Conservation (phyloP, 352 stramenopile genomes). For the Phytopythium delawarense region DNA sequence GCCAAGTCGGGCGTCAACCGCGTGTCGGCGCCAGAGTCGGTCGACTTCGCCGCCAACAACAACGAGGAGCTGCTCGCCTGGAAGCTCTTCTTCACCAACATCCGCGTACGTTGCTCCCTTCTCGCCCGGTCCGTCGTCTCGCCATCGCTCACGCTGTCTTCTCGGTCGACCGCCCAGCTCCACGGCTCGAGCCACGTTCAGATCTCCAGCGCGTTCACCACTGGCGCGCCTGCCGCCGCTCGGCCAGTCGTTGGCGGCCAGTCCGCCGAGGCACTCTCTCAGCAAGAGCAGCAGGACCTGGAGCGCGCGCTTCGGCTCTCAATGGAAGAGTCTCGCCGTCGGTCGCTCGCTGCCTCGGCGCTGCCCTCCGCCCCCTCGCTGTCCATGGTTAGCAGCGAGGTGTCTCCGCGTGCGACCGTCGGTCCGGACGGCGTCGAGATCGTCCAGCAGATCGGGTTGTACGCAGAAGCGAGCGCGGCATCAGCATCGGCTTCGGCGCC, state of each 20-base stretch:
- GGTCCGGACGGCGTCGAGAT: constrained; percentile 76
- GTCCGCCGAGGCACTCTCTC: constrained; percentile 14
- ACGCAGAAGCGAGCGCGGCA: constrained; percentile 8
- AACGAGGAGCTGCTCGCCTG: constrained; percentile 58
- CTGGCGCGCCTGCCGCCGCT: not conserved
- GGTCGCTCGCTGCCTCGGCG: constrained; percentile 5
- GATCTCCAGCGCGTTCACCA: constrained; percentile 7
- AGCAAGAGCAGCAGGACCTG: constrained; percentile 56
- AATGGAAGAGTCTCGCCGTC: constrained; percentile 41
- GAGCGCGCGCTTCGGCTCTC: constrained; percentile 56
- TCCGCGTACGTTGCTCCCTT: constrained; percentile 30
- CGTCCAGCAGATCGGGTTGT: constrained; percentile 44
- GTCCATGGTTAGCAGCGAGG: constrained; percentile 8
- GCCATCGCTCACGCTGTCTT: not conserved
- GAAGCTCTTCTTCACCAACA: constrained; percentile 61
- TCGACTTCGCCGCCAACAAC: constrained; percentile 61
- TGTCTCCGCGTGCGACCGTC: constrained; percentile 42
- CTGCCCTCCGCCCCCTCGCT: constrained; percentile 29
- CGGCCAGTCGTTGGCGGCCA: not conserved
- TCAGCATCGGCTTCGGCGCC: constrained; percentile 9
- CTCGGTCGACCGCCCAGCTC: not conserved
- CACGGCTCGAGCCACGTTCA: constrained; percentile 1
- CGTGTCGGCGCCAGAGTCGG: constrained; percentile 48
- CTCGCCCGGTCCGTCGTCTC: not conserved
- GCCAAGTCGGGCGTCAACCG: constrained; percentile 62